phyloP scores from a whole-genome alignment of 164 flowering plant genomes.

The Protea cynaroides region DNA sequence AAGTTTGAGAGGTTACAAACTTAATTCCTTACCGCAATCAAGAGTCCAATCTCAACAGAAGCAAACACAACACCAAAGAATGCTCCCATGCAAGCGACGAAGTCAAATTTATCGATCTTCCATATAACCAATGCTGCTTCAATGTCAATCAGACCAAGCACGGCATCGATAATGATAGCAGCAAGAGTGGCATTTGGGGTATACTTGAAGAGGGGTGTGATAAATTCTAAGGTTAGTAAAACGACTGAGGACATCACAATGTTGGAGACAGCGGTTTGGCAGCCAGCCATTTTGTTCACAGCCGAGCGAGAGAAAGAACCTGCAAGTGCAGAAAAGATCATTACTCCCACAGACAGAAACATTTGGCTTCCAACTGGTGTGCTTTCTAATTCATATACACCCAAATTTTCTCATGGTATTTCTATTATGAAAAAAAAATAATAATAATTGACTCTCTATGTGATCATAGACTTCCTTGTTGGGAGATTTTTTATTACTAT shows the following conservation, averaged over 20 bases:
- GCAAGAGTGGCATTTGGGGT: constrained; percentile 91
- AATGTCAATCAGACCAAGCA: constrained; percentile 60
- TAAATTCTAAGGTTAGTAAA: constrained; percentile 55
- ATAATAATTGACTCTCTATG: neutral
- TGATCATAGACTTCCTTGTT: neutral
- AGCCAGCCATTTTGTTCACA: constrained; percentile 91
- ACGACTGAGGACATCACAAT: constrained; percentile 81
- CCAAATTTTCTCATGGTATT: neutral
- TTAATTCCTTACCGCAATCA: constrained; percentile 58
- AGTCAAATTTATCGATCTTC: constrained; percentile 88
- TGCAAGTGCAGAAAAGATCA: constrained; percentile 21
- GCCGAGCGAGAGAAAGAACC: constrained; percentile 97
- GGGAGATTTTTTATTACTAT: neutral
- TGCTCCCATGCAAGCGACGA: constrained; percentile 90
- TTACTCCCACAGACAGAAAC: neutral
- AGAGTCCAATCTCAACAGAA: constrained; percentile 83
- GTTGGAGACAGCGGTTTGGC: constrained; percentile 85
- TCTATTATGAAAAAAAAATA: no score
- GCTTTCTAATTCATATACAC: neutral
- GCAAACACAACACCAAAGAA: constrained; percentile 78
- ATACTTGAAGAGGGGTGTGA: constrained; percentile 85
- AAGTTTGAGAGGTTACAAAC: neutral
- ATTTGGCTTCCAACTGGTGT: neutral
- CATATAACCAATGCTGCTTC: constrained; percentile 65
- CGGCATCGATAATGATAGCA: constrained; percentile 84